Conservation (phyloP, 768 basidiomycete genomes). For the Leccinum subtestaceum region DNA sequence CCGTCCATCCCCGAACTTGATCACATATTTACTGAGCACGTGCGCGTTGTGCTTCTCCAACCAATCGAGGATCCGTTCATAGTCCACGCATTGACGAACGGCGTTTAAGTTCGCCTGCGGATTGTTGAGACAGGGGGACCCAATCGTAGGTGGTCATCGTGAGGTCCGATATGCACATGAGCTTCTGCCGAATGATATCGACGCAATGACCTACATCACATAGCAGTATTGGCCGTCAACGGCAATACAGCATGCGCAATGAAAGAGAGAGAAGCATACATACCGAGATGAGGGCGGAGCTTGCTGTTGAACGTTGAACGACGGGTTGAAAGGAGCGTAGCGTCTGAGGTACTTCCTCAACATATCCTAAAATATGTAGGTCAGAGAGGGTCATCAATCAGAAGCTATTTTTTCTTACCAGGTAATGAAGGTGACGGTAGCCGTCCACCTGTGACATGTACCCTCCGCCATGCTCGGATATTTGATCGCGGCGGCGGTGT, state of each 20-base stretch:
- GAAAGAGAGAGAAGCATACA: background rate
- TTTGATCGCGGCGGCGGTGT: conserved; percentile 1
- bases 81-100: conserved; percentile 1
- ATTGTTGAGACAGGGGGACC: background rate
- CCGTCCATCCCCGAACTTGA: conserved; percentile 1
- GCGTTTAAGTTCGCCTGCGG: background rate
- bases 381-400: background rate
- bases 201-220: background rate
- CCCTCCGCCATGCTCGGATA: conserved; percentile 14
- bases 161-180: conserved; percentile 3
- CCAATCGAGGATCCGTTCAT: background rate
- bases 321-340: background rate
- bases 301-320: background rate
- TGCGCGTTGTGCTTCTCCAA: background rate
- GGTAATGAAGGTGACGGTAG: conserved; percentile 11
- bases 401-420: background rate
- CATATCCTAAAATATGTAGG: background rate
- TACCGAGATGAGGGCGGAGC: conserved; percentile 1
- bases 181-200: conserved; percentile 3
- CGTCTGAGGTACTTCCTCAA: background rate
- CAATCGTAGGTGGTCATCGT: conserved; percentile 1
- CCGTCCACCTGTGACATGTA: conserved; percentile 11
- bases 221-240: background rate
- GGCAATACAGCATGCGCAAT: no score
- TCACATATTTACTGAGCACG: background rate